These are phyloP conservation scores for Crithidia thermophila DNA, from an alignment of 208 protist genomes.

Conservation along the genomic window DNA sequence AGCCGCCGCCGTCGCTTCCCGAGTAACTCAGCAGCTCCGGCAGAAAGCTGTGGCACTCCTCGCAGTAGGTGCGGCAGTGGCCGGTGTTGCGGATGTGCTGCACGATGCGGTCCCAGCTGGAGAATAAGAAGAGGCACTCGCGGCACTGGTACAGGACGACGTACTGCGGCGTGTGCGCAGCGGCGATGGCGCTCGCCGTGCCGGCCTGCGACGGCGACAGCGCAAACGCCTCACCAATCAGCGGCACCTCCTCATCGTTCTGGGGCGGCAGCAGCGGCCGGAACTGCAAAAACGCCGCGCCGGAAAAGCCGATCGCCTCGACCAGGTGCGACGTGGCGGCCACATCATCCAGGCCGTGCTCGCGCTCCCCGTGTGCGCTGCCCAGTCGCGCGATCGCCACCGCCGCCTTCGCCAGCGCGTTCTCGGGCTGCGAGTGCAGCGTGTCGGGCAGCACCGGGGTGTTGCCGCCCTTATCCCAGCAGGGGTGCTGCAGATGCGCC, in stretches of 20 bases:
- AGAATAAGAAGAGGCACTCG: slow-evolving; percentile 62
- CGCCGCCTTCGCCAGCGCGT: background rate
- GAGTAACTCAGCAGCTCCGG: slow-evolving; percentile 28
- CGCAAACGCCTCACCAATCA: slow-evolving; percentile 28
- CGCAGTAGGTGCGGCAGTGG: slow-evolving; percentile 52
- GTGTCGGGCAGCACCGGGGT: background rate
- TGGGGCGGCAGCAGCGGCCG: slow-evolving; percentile 30
- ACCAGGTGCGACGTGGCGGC: slow-evolving; percentile 15
- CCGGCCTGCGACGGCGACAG: background rate
- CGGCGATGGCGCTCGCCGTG: background rate
- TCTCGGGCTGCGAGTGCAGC: background rate
- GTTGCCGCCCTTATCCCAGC: slow-evolving; percentile 7
- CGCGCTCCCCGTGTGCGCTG: background rate
- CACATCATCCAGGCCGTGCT: background rate
- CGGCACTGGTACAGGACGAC: slow-evolving; percentile 74
- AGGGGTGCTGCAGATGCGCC: slow-evolving; percentile 42
- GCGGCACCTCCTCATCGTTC: slow-evolving; percentile 25
- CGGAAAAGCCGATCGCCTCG: slow-evolving; percentile 23
- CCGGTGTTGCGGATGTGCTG: slow-evolving; percentile 43
- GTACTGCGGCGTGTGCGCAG: slow-evolving; percentile 34
- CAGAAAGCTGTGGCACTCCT: slow-evolving; percentile 25
- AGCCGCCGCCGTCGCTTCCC: slow-evolving; percentile 8
- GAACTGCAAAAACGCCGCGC: slow-evolving; percentile 28
- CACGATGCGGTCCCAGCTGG: slow-evolving; percentile 44
- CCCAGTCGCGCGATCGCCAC: background rate